A percentile compares a stretch with the other conserved stretches of the same genome.
These are phyloP conservation scores for Rhizopogon roseolus DNA, from an alignment of 768 basidiomycete genomes.

Conservation along the genomic window DNA sequence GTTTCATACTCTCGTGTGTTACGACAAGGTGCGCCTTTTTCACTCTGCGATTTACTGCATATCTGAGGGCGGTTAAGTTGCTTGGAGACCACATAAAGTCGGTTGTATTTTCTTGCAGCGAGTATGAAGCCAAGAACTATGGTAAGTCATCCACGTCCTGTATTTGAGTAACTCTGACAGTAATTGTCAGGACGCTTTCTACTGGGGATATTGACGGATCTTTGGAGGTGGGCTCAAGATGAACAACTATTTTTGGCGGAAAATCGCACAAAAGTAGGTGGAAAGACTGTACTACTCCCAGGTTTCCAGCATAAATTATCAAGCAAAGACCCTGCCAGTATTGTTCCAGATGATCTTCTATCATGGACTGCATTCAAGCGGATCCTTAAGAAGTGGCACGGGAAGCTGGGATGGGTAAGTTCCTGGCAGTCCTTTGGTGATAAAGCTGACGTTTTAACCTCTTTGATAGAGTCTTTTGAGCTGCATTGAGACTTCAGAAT, in stretches of 20 bases:
- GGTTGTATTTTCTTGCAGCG: slow-evolving; percentile 89
- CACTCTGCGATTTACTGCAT: neutral
- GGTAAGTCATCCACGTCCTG: slow-evolving; percentile 40
- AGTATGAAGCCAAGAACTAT: slow-evolving; percentile 93
- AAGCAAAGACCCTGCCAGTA: slow-evolving; percentile 35
- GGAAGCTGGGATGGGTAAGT: slow-evolving; percentile 64
- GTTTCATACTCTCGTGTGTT: slow-evolving; percentile 82
- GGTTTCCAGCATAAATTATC: slow-evolving; percentile 59
- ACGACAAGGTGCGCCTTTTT: slow-evolving; percentile 59
- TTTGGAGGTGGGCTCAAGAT: slow-evolving; percentile 76
- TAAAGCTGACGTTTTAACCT: neutral
- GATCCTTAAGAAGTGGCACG: slow-evolving; percentile 82
- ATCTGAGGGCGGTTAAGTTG: slow-evolving; percentile 44
- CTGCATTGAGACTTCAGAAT: slow-evolving; percentile 84
- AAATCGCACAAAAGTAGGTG: slow-evolving; percentile 59
- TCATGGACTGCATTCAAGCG: slow-evolving; percentile 67
- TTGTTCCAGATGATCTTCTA: slow-evolving; percentile 49
- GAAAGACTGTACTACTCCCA: slow-evolving; percentile 57
- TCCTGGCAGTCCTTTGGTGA: neutral
- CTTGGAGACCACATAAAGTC: slow-evolving; percentile 82
- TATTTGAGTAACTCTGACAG: slow-evolving; percentile 1
- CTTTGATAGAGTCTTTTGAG: slow-evolving; percentile 62
- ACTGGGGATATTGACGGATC: slow-evolving; percentile 68
- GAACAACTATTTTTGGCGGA: slow-evolving; percentile 70
- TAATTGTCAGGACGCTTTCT: slow-evolving; percentile 74